Percentiles rank a stretch among this genome's conserved stretches.
phyloP scores from a whole-genome alignment of 352 stramenopile species.

The Phytophthora quininea region DNA sequence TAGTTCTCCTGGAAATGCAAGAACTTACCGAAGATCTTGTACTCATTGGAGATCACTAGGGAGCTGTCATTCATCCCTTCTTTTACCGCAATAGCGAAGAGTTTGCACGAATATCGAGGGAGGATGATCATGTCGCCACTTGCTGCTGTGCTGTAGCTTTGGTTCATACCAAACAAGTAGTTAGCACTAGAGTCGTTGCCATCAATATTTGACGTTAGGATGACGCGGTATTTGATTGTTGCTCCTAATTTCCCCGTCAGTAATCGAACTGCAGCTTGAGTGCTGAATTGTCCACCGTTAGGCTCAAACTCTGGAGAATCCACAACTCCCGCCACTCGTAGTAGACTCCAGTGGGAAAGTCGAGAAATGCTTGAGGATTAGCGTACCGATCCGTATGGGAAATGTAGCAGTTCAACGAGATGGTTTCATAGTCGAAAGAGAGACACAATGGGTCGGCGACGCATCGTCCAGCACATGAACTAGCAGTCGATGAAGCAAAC shows the following conservation, averaged over 20 bases:
- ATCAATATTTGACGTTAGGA: constrained; percentile 27
- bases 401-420: constrained; percentile 68
- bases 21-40: constrained; percentile 63
- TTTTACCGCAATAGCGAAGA: constrained; percentile 73
- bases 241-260: constrained; percentile 61
- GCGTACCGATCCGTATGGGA: constrained; percentile 74
- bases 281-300: constrained; percentile 59
- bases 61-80: constrained; percentile 59
- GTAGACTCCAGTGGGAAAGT: constrained; percentile 71
- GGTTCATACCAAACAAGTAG: constrained; percentile 31
- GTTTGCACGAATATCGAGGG: constrained; percentile 57
- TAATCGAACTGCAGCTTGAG: constrained; percentile 58
- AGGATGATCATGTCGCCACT: constrained; percentile 60
- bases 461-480: constrained; percentile 54
- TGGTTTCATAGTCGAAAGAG: constrained; percentile 75
- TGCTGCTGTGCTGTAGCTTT: constrained; percentile 34
- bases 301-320: constrained; percentile 58
- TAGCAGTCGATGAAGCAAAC: constrained; percentile 39
- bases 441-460: constrained; percentile 57
- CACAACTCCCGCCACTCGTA: constrained; percentile 77
- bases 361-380: constrained; percentile 66
- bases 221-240: constrained; percentile 65
- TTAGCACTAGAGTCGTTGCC: constrained; percentile 16
- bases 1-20: not conserved
- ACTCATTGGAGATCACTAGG: constrained; percentile 56